Base-by-base conservation (phyloP, 1,284 basidiomycete species). In the Cutaneotrichosporon daszewskae region DNA sequence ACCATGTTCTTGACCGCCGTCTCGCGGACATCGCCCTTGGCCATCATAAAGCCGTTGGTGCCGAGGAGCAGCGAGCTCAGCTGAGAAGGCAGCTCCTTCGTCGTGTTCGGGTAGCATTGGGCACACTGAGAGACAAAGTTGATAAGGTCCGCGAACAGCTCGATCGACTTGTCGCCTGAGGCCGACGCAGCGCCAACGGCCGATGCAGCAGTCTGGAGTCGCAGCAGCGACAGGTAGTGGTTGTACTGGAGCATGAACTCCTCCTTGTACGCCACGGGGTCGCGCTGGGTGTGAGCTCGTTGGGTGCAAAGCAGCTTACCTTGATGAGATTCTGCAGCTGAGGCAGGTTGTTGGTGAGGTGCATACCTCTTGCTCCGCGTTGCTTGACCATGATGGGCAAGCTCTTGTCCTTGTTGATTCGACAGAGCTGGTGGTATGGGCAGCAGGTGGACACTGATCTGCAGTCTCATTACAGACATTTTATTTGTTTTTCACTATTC, bases 241-340 rank as follows among this genome's bases (percentile, higher is more conserved):
- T 91, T 90, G 85, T 91, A 97, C 77, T 98, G 95, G 54, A 92
- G 89, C n/a, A 91, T 68, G 62, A 98, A 99, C 62, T 99, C 95
- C 57, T 97, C 92, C 64, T 83, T 85, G 76, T 99, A 98, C 0
- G 81, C 85, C 7, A 76, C 72, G 2, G 94, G 87, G 65, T 96
- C 90, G 44, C 95, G 80, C 72, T 69, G 50, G 17, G n/a, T n/a
- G 72, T 75, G 51, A 76, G 52, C 44, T 33, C 10, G 11, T n/a
- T 28, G 1, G 12, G 22, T 11, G 11, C n/a, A 11, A 6, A n/a
- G 18, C 34, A 19, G 29, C 63, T 37, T 22, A 66, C 66, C 57
- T 95, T 99, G 69, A 99, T 91, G 47, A 98, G 77, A 66, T 97
- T 97, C 68, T 98, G 95, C 16, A 99, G 70, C 37, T 79, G 77